These are phyloP conservation scores for Rhipidocladum racemiflorum DNA, from an alignment of 176 grass and related monocot genomes.

Conservation along the genomic window DNA sequence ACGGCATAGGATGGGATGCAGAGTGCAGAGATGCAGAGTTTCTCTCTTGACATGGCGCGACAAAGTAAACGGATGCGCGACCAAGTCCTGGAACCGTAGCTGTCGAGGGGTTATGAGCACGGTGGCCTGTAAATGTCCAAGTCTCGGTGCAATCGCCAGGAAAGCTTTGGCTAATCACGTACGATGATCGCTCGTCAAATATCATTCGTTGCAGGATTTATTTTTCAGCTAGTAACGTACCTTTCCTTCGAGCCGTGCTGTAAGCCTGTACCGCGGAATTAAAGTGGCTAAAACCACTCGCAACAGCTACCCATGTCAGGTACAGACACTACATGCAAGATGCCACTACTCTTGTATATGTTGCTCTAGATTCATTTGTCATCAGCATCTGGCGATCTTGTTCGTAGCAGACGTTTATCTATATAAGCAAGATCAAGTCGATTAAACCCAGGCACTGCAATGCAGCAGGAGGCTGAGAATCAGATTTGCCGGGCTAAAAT, in stretches of 20 bases:
- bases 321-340: no score
- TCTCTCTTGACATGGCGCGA: neutral
- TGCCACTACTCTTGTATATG: neutral
- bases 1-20: neutral
- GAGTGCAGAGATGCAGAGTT: neutral
- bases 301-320: neutral
- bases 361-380: neutral
- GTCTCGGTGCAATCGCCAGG: neutral
- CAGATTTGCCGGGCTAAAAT: no score
- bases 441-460: neutral
- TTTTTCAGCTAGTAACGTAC: neutral
- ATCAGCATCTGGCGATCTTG: no score
- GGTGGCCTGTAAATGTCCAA: conserved; percentile 23
- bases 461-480: neutral
- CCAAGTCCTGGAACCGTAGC: neutral
- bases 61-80: conserved; percentile 23
- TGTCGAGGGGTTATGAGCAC: neutral
- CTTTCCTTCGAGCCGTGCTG: neutral
- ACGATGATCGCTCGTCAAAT: neutral
- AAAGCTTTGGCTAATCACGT: neutral
- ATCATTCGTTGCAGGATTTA: neutral
- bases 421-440: neutral
- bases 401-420: neutral
- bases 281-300: neutral
- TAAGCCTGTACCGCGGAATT: neutral